phyloP scores from a whole-genome alignment of 768 basidiomycete species.

The Phlegmacium glaucopus region DNA sequence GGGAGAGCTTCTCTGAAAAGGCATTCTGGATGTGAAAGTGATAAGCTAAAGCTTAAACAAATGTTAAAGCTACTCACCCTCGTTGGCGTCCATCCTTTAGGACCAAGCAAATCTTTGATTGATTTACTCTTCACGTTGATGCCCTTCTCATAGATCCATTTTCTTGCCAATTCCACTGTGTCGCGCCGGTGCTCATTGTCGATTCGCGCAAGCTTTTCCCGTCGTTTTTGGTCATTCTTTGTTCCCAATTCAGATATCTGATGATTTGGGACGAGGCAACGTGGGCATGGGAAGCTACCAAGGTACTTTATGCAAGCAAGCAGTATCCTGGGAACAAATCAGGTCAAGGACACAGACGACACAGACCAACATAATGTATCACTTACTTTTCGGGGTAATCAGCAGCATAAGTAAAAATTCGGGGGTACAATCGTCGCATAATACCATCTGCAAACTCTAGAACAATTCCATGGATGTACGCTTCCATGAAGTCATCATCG shows the following conservation, averaged over 20 bases:
- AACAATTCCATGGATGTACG: slow-evolving; percentile 31
- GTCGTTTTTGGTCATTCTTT: slow-evolving; percentile 13
- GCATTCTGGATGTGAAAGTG: slow-evolving; percentile 17
- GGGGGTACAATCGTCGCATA: slow-evolving; percentile 24
- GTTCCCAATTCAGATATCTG: slow-evolving; percentile 24
- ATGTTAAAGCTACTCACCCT: slow-evolving; percentile 3
- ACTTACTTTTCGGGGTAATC: slow-evolving; percentile 40
- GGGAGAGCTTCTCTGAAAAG: slow-evolving; percentile 14
- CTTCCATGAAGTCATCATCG: slow-evolving; percentile 29
- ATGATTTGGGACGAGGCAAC: slow-evolving; percentile 25
- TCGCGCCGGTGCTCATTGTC: slow-evolving; percentile 5
- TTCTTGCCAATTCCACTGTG: slow-evolving; percentile 6
- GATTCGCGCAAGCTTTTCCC: neutral
- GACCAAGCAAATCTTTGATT: slow-evolving; percentile 4
- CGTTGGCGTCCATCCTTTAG: slow-evolving; percentile 8
- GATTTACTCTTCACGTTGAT: neutral
- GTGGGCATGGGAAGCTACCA: slow-evolving; percentile 32
- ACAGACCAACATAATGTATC: too few species aligned
- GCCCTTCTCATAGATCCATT: slow-evolving; percentile 9
- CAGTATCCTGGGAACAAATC: slow-evolving; percentile 16
- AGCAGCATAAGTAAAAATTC: slow-evolving; percentile 33
- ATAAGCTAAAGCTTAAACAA: neutral
- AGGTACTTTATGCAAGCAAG: slow-evolving; percentile 26
- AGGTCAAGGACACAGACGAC: neutral
- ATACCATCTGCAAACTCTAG: slow-evolving; percentile 30